phyloP scores from a whole-genome alignment of 2,329 filamentous ascomycete species.

The Botrytis pseudocinerea region DNA sequence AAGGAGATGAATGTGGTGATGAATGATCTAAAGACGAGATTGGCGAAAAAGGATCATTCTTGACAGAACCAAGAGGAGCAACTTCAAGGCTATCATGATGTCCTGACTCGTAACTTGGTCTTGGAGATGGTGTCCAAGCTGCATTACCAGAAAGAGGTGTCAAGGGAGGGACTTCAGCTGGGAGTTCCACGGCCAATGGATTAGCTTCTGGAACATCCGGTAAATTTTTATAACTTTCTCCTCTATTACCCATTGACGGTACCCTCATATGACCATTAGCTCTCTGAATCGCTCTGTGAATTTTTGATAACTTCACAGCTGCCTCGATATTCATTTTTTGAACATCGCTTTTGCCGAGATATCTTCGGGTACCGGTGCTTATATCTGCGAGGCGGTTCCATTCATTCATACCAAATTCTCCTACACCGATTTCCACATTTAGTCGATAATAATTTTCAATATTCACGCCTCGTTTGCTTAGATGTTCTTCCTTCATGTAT shows the following conservation, averaged over 20 bases:
- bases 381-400: constrained; percentile 95
- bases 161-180: constrained; percentile 47
- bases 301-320: constrained; percentile 78
- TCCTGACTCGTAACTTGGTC: constrained; percentile 41
- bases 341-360: constrained; percentile 71
- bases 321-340: constrained; percentile 76
- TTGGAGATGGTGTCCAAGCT: constrained; percentile 31
- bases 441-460: constrained; percentile 90
- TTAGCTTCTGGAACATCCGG: constrained; percentile 44
- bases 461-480: constrained; percentile 76
- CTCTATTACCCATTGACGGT: constrained; percentile 17
- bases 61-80: constrained; percentile 13
- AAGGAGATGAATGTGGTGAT: constrained; percentile 19
- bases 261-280: constrained; percentile 27
- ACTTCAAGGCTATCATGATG: constrained; percentile 37
- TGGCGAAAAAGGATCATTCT: constrained; percentile 44
- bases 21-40: constrained; percentile 32
- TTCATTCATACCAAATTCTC: constrained; percentile 98
- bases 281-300: constrained; percentile 66
- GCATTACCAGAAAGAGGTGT: constrained; percentile 24
- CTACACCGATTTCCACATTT: constrained; percentile 95
- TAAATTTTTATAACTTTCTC: constrained; percentile 29
- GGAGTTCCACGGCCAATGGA: constrained; percentile 53
- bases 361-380: constrained; percentile 85
- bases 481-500: constrained; percentile 76